Conservation (phyloP, 2,329 filamentous ascomycete genomes). For the Trichoderma harzianum region DNA sequence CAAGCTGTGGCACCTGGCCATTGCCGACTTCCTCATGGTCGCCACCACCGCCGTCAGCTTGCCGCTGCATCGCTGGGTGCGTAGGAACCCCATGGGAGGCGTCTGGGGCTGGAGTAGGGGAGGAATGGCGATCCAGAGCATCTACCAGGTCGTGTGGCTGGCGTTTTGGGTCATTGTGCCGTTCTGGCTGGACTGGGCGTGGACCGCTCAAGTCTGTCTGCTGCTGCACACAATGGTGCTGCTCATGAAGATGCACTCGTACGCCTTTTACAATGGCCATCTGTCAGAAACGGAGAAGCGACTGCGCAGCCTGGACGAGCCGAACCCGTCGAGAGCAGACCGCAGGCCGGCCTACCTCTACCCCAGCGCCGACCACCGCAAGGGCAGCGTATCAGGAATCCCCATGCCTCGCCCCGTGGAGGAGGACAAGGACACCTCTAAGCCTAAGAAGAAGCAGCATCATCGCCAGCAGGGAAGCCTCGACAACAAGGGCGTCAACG, state of each 20-base stretch:
- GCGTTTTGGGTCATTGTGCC: slow-evolving; percentile 79
- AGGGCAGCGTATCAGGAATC: slow-evolving; percentile 38
- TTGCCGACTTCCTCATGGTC: slow-evolving; percentile 86
- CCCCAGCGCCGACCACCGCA: slow-evolving; percentile 55
- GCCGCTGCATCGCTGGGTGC: slow-evolving; percentile 68
- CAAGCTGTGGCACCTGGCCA: slow-evolving; percentile 81
- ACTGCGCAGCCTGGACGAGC: slow-evolving; percentile 73
- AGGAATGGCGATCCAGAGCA: slow-evolving; percentile 79
- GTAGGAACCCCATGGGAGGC: slow-evolving; percentile 47
- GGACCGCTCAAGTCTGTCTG: slow-evolving; percentile 96
- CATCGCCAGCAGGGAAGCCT: neutral
- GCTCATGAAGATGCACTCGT: slow-evolving; percentile 99
- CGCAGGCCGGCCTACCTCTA: slow-evolving; percentile 74
- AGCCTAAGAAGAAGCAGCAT: neutral
- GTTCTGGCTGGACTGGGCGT: slow-evolving; percentile 85
- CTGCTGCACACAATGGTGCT: slow-evolving; percentile 86
- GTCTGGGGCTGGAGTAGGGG: slow-evolving; percentile 68
- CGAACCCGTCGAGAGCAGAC: slow-evolving; percentile 62
- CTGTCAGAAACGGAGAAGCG: slow-evolving; percentile 82
- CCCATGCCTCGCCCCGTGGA: slow-evolving; percentile 21
- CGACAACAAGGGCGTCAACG: neutral
- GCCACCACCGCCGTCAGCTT: slow-evolving; percentile 67
- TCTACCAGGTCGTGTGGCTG: slow-evolving; percentile 78
- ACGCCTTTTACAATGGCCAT: slow-evolving; percentile 97
- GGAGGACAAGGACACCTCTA: neutral